A percentile compares a stretch with the other conserved stretches of the same genome.
phyloP scores from a whole-genome alignment of 192 early-diverging fungal genomes.

The Linnemannia elongata region DNA sequence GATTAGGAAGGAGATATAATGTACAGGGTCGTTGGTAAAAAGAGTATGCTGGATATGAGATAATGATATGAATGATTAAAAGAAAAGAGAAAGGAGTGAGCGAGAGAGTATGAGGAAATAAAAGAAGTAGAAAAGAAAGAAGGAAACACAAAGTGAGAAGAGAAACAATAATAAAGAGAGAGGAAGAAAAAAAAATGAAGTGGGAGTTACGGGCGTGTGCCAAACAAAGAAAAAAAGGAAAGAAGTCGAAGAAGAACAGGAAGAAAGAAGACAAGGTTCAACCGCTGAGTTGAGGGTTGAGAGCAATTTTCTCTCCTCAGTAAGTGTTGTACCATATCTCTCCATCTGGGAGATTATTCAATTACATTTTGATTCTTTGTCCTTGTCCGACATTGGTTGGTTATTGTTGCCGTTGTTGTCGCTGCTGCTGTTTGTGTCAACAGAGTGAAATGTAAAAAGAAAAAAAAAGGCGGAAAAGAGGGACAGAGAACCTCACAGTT shows the following conservation, averaged over 20 bases:
- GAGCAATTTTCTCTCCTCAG: not conserved
- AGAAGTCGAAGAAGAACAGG: not conserved
- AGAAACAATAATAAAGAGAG: not conserved
- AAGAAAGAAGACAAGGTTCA: constrained; percentile 1
- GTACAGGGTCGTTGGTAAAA: not conserved
- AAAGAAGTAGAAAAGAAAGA: not conserved
- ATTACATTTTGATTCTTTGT: not conserved
- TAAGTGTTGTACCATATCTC: not conserved
- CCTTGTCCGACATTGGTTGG: not conserved
- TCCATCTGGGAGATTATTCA: constrained; percentile 10
- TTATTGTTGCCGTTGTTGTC: not conserved
- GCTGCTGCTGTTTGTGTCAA: not conserved
- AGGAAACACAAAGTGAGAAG: not conserved
- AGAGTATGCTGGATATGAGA: not conserved
- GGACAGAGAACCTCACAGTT: too few relatives aligned
- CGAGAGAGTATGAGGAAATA: not conserved
- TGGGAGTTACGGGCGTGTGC: not conserved
- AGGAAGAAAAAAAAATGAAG: not conserved
- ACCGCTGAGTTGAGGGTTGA: constrained; percentile 12
- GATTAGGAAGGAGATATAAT: not conserved
- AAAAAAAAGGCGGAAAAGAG: not conserved
- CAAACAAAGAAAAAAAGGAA: not conserved
- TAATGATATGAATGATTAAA: not conserved
- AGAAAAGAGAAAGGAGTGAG: not conserved
- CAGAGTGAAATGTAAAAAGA: not conserved